Evolutionary conservation across 345 rosid species (phyloP).

Genomic region (Gossypium australe): DNA sequence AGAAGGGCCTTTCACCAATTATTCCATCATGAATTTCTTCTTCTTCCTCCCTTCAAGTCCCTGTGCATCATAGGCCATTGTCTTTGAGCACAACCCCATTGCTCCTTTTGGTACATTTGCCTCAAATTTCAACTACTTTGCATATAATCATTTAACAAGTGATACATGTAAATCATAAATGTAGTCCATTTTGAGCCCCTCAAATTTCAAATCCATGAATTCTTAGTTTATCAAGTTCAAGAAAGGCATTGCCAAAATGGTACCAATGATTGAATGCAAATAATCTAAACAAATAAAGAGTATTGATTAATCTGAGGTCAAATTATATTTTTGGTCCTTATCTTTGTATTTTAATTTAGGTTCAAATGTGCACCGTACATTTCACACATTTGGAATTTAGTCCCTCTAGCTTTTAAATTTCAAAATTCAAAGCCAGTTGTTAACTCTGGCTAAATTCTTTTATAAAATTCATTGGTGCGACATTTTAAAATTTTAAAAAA

Average conservation of each 20-base stretch:
- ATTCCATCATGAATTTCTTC: constrained; percentile 45
- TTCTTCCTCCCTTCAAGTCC: constrained; percentile 33
- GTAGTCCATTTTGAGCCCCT: constrained; percentile 55
- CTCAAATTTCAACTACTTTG: constrained; percentile 48
- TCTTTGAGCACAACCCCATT: constrained; percentile 48
- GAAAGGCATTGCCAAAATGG: neutral
- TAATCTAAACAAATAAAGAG: neutral
- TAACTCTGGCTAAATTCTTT: too few species aligned
- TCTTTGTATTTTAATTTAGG: constrained; percentile 24
- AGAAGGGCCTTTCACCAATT: constrained; percentile 44
- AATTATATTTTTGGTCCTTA: constrained; percentile 26
- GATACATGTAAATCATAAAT: constrained; percentile 73
- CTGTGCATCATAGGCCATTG: constrained; percentile 40
- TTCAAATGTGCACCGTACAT: too few species aligned
- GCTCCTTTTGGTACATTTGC: constrained; percentile 43
- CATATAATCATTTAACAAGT: constrained; percentile 65
- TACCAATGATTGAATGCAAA: neutral
- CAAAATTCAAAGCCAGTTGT: too few species aligned
- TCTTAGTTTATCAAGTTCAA: neutral
- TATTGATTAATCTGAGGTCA: neutral
- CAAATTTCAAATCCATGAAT: constrained; percentile 17
- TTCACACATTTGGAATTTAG: too few species aligned
- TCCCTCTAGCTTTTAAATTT: too few species aligned
- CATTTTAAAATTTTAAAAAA: too few species aligned
- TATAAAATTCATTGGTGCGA: too few species aligned